Base-by-base conservation (phyloP, 2,329 filamentous ascomycete genomes). In the Botryotinia narcissicola region DNA sequence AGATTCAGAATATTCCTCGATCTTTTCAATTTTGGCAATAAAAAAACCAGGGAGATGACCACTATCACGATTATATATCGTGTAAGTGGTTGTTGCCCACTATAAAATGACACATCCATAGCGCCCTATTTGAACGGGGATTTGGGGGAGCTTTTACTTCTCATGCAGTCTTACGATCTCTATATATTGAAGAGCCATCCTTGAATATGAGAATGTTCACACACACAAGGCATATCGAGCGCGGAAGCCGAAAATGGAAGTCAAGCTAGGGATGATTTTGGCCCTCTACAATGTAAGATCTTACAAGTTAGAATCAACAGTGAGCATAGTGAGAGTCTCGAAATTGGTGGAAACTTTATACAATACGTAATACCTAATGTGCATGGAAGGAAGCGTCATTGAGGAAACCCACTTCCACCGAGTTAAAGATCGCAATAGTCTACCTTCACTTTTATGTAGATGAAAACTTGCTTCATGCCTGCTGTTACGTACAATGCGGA, bases 1-100 rank as follows among this genome's bases (percentile, higher is more conserved):
- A 68, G 37, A 48, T 37, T 22, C 9, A 16, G 51, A 44, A 35
- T 72, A n/a, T 60, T 14, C 46, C 44, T 51, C 32, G 64, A 42
- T 48, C 61, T 67, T 68, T 44, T 54, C 69, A 29, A 63, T 40
- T 67, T 74, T 37, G 54, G 32, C 64, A 32, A 66, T 35, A 67
- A 22, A 8, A 62, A 8, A 29, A 25, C 18, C 12, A 71, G 29
- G 60, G 40, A 22, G 61, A 48, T 44, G 29, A 32, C 69, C 25
- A 62, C 14, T 14, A 57, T n/a, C 35, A 62, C 60, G 25, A 62
- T 62, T 14, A 62, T 40, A 6, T 40, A 62, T 42, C 35, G 35
- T 62, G 22, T 12, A n/a, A 62, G 22, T 25, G 25, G 25, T 62
- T 62, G 35, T 62, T 62, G 22, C 9, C 25, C 60, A 62, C 35